Percentiles rank a stretch among this genome's conserved stretches.
Conservation (phyloP, 2,329 filamentous ascomycete genomes). For the Penicillium nordicum region DNA sequence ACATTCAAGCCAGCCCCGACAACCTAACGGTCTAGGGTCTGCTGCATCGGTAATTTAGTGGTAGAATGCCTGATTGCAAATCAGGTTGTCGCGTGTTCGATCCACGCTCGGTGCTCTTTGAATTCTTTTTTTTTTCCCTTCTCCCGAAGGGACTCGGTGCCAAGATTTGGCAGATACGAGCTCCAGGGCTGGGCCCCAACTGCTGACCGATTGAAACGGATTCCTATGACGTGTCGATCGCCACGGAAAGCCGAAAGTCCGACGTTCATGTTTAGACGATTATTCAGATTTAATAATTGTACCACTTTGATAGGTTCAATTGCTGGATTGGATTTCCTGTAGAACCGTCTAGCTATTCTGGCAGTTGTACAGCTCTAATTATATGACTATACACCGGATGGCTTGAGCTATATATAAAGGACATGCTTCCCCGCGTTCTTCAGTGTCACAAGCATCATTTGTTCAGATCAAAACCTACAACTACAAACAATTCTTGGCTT, state of each 20-base stretch:
- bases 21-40: no score
- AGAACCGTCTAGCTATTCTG: neutral
- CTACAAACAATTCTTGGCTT: neutral
- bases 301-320: constrained; percentile 15
- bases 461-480: neutral
- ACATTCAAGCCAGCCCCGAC: no score
- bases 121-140: no score
- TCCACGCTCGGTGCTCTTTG: no score
- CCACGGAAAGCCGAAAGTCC: constrained; percentile 8
- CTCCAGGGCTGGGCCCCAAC: neutral
- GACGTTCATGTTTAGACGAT: neutral
- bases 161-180: no score
- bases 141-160: no score
- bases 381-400: neutral
- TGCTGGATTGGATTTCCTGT: neutral
- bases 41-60: no score
- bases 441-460: neutral
- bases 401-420: constrained; percentile 3
- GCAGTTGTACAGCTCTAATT: neutral
- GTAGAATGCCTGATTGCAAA: no score
- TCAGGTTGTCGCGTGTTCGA: no score
- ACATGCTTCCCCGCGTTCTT: neutral
- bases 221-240: constrained; percentile 19
- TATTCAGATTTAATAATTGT: neutral
- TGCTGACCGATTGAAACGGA: neutral